Percentiles rank a stretch among this genome's conserved stretches.
Evolutionary conservation across 768 basidiomycete genomes (phyloP).

Genomic region (Tubosaeta sp.): DNA sequence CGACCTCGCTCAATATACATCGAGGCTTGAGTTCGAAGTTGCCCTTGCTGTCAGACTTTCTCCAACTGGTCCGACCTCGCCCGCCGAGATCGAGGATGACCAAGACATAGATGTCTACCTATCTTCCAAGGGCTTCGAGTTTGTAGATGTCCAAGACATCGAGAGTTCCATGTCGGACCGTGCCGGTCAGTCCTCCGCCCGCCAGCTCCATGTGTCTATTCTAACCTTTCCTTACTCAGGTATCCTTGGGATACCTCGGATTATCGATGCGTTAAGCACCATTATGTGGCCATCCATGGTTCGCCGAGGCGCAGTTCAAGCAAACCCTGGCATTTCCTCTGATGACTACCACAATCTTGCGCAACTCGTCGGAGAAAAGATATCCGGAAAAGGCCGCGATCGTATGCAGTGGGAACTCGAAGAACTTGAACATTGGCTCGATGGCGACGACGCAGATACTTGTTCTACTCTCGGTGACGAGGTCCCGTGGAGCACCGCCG

Average conservation of each 20-base stretch:
- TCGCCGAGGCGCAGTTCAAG: conserved; percentile 3
- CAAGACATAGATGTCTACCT: conserved; percentile 62
- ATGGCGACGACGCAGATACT: conserved; percentile 35
- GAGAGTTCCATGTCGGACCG: conserved; percentile 9
- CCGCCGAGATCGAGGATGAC: conserved; percentile 40
- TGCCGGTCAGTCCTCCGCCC: conserved; percentile 10
- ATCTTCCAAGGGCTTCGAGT: conserved; percentile 72
- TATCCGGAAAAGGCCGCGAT: conserved; percentile 27
- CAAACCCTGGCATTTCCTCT: conserved; percentile 5
- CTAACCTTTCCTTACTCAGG: conserved; percentile 28
- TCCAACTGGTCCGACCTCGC: conserved; percentile 5
- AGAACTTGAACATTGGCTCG: conserved; percentile 59
- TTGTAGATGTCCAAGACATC: conserved; percentile 44
- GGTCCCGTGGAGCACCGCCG: conserved; percentile 41
- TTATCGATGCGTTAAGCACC: conserved; percentile 76
- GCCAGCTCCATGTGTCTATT: not conserved
- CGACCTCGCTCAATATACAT: conserved; percentile 44
- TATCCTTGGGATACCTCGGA: conserved; percentile 57
- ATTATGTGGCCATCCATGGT: conserved; percentile 87
- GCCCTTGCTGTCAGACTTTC: conserved; percentile 61
- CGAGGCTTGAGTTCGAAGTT: conserved; percentile 62
- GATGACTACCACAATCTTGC: conserved; percentile 21
- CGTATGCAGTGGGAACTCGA: conserved; percentile 50
- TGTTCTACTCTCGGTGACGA: conserved; percentile 16
- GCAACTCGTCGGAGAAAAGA: conserved; percentile 16